A percentile compares a stretch with the other conserved stretches of the same genome.
Evolutionary conservation across 75 land plant genomes (phyloP).

Genomic region (Pinus tabuliformis): DNA sequence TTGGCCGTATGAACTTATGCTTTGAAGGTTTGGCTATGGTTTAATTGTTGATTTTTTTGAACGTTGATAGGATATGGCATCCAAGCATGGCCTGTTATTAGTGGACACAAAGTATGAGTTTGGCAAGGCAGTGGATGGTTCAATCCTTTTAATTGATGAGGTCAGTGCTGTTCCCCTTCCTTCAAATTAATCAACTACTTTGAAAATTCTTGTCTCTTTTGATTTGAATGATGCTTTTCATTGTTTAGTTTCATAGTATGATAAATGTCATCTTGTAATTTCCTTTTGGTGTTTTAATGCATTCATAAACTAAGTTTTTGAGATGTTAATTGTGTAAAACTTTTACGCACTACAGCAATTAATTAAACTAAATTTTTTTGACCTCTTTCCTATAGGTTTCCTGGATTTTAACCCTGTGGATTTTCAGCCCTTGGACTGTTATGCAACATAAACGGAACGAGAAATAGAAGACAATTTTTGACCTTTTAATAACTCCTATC

Average conservation of each 20-base stretch:
- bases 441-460: too few species aligned
- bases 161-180: constrained; percentile 22
- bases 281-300: background rate
- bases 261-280: background rate
- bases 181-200: background rate
- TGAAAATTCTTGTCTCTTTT: background rate
- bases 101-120: constrained; percentile 99
- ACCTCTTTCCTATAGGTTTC: too few species aligned
- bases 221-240: background rate
- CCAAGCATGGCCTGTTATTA: constrained; percentile 80
- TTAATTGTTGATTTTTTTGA: background rate
- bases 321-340: background rate
- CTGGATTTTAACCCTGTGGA: too few species aligned
- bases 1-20: background rate
- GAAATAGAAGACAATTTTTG: too few species aligned
- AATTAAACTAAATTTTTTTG: too few species aligned
- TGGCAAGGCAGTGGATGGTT: constrained; percentile 90
- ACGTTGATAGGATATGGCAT: constrained; percentile 64
- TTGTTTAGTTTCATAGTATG: background rate
- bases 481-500: too few species aligned
- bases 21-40: background rate
- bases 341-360: too few species aligned
- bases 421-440: too few species aligned
- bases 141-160: constrained; percentile 92
- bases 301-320: background rate